These are phyloP conservation scores for Neurospora africana DNA, from an alignment of 495 filamentous ascomycete species.

Conservation along the genomic window DNA sequence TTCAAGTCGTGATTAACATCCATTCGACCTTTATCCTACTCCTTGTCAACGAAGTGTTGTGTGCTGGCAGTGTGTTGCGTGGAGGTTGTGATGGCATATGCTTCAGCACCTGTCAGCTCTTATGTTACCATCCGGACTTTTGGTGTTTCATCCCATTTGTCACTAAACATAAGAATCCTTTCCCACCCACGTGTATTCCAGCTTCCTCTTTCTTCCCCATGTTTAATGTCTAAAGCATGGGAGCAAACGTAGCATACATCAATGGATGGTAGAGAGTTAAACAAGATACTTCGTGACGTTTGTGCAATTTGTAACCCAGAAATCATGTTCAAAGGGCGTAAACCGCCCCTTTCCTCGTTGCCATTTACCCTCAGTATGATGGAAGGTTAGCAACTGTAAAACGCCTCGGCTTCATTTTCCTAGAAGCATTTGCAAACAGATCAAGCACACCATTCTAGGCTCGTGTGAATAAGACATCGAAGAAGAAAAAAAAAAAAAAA, in stretches of 20 bases:
- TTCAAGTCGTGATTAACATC: neutral
- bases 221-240: neutral
- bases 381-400: neutral
- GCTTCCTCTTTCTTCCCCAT: neutral
- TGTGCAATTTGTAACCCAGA: neutral
- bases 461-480: neutral
- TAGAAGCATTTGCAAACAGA: neutral
- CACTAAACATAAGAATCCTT: neutral
- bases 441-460: neutral
- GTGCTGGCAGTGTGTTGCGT: neutral
- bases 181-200: neutral
- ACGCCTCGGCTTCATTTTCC: neutral
- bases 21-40: neutral
- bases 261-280: neutral
- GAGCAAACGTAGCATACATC: neutral
- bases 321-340: neutral
- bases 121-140: neutral
- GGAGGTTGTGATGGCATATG: neutral
- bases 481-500: neutral
- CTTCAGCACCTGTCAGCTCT: neutral
- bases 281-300: neutral
- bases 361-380: neutral
- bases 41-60: neutral
- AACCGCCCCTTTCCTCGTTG: neutral
- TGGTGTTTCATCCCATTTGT: neutral